Percentiles rank a stretch among this genome's conserved stretches.
These are phyloP conservation scores for Entamoeba histolytica DNA, from an alignment of 208 protist species.

Conservation along the genomic window DNA sequence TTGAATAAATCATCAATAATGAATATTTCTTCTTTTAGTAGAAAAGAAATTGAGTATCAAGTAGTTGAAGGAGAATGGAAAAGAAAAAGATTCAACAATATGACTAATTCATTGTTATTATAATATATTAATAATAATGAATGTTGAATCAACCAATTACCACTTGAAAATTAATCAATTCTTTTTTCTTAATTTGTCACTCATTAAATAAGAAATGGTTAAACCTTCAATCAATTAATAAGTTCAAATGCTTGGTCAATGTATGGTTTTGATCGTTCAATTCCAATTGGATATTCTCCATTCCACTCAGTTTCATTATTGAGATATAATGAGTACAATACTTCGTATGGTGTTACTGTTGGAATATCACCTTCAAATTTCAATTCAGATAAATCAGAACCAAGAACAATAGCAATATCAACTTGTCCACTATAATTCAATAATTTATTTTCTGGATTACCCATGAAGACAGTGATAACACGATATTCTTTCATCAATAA, in stretches of 20 bases:
- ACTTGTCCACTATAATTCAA: background rate
- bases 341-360: background rate
- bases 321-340: background rate
- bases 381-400: background rate
- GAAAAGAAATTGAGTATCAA: too few relatives aligned
- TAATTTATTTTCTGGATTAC: background rate
- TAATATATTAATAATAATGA: too few relatives aligned
- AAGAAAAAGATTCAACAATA: too few relatives aligned
- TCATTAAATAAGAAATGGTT: too few relatives aligned
- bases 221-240: too few relatives aligned
- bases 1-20: too few relatives aligned
- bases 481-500: background rate
- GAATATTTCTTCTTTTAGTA: too few relatives aligned
- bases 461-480: background rate
- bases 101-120: too few relatives aligned
- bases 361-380: background rate
- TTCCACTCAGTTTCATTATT: background rate
- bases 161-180: too few relatives aligned
- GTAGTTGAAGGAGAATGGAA: too few relatives aligned
- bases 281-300: background rate
- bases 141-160: too few relatives aligned
- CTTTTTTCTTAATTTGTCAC: too few relatives aligned
- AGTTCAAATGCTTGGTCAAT: background rate
- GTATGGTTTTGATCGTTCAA: background rate
- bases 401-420: background rate